A percentile compares a stretch with the other conserved stretches of the same genome.
Conservation (phyloP, 2,329 filamentous ascomycete genomes). For the Claviceps sorghi region DNA sequence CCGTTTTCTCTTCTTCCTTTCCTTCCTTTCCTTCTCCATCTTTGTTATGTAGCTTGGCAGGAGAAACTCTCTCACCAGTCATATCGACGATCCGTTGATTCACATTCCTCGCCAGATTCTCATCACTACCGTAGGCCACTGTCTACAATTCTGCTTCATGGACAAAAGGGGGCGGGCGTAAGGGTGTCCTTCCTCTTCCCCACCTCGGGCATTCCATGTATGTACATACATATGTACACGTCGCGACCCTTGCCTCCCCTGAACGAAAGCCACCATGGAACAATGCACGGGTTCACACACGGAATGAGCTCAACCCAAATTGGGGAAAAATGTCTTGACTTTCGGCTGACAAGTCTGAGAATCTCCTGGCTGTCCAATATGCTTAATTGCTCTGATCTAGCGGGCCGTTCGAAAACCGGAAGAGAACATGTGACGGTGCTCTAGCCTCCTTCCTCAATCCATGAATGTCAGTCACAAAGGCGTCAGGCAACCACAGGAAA, state of each 20-base stretch:
- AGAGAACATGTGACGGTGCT: constrained; percentile 1
- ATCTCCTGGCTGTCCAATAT: background rate
- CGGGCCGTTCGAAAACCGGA: background rate
- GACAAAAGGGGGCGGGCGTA: background rate
- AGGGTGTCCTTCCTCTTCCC: background rate
- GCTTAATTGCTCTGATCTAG: constrained; percentile 1
- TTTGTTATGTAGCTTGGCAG: no score
- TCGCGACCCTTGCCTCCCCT: background rate
- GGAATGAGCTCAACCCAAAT: background rate
- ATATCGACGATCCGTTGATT: no score
- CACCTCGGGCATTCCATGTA: background rate
- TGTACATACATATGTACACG: no score
- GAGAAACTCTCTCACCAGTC: no score
- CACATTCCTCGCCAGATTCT: no score
- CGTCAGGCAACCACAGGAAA: background rate
- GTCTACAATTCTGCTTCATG: background rate
- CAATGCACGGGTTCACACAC: background rate
- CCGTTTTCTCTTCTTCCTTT: no score
- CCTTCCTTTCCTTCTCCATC: no score
- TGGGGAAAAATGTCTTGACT: background rate
- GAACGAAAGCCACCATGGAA: background rate
- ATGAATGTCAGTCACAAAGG: constrained; percentile 4
- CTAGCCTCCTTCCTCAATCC: background rate
- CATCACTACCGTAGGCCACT: background rate
- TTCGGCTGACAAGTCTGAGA: background rate